Percentiles rank a stretch among this genome's conserved stretches.
phyloP scores from a whole-genome alignment of 2,329 filamentous ascomycete species.

The Sordariomycetes sp. region DNA sequence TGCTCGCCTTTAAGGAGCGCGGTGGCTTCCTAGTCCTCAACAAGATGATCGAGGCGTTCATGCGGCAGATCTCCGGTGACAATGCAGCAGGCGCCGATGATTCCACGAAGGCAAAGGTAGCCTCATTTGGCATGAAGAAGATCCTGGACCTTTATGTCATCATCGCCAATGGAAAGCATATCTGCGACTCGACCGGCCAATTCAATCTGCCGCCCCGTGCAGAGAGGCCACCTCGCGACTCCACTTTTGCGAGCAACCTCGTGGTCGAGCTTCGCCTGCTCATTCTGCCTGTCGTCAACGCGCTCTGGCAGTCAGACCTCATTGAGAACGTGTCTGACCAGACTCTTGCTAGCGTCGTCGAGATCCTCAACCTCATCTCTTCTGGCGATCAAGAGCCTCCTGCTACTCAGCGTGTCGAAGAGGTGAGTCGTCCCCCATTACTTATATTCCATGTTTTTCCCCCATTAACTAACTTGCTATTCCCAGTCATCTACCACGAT shows the following conservation, averaged over 20 bases:
- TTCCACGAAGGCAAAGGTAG: constrained; percentile 30
- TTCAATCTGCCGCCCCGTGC: constrained; percentile 27
- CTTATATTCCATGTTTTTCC: not conserved
- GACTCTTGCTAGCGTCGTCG: constrained; percentile 67
- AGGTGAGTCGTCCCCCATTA: constrained; percentile 30
- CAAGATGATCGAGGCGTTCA: constrained; percentile 56
- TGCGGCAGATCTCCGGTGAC: constrained; percentile 28
- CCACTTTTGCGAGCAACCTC: constrained; percentile 52
- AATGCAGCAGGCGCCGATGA: constrained; percentile 27
- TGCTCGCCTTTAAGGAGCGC: constrained; percentile 75
- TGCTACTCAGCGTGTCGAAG: constrained; percentile 40
- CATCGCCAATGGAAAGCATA: constrained; percentile 63
- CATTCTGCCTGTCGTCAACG: constrained; percentile 61
- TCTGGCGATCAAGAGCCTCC: constrained; percentile 63
- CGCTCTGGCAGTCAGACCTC: constrained; percentile 76
- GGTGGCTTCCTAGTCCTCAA: constrained; percentile 66
- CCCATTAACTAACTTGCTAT: constrained; percentile 4
- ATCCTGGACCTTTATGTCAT: constrained; percentile 72
- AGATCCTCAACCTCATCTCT: constrained; percentile 69
- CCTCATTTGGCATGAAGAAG: constrained; percentile 55
- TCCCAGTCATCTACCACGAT: not conserved
- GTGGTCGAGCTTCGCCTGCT: constrained; percentile 74
- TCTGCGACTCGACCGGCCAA: constrained; percentile 61
- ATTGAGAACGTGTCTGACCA: constrained; percentile 68
- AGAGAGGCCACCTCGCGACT: constrained; percentile 25